phyloP scores from a whole-genome alignment of 2,329 filamentous ascomycete genomes.

The Septoria petroselini region DNA sequence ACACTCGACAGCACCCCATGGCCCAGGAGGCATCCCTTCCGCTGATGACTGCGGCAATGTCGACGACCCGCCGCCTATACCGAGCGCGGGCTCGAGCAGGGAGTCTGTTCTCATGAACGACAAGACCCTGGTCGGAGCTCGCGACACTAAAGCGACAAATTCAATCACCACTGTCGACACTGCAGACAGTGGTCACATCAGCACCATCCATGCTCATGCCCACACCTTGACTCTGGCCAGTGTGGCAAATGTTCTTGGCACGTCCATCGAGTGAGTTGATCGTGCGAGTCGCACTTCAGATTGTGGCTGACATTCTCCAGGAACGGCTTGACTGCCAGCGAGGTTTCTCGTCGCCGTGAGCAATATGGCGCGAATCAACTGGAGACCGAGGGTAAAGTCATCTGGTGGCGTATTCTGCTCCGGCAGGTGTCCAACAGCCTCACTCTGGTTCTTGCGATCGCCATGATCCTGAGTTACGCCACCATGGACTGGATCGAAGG shows the following conservation, averaged over 20 bases:
- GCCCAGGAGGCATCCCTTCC: constrained; percentile 23
- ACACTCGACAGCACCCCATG: constrained; percentile 25
- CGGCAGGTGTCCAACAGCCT: constrained; percentile 41
- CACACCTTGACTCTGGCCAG: constrained; percentile 23
- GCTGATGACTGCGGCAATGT: constrained; percentile 29
- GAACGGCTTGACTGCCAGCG: constrained; percentile 27
- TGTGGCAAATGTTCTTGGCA: constrained; percentile 24
- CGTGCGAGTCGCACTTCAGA: background rate
- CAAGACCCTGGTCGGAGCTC: constrained; percentile 30
- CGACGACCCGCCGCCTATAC: constrained; percentile 34
- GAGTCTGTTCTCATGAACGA: constrained; percentile 29
- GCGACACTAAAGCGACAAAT: constrained; percentile 23
- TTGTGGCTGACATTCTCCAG: constrained; percentile 15
- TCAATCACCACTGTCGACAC: constrained; percentile 20
- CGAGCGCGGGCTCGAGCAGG: constrained; percentile 32
- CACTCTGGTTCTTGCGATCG: constrained; percentile 51
- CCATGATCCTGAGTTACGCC: constrained; percentile 57
- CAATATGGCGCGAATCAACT: constrained; percentile 35
- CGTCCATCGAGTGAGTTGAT: constrained; percentile 23
- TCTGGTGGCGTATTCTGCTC: constrained; percentile 36
- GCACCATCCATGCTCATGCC: constrained; percentile 23
- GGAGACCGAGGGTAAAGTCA: constrained; percentile 31
- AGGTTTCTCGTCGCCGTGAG: constrained; percentile 26
- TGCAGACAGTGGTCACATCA: constrained; percentile 18
- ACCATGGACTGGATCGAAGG: constrained; percentile 61